These are phyloP conservation scores for Tolypocladium amazonense DNA, from an alignment of 2,329 filamentous ascomycete species.

Conservation along the genomic window DNA sequence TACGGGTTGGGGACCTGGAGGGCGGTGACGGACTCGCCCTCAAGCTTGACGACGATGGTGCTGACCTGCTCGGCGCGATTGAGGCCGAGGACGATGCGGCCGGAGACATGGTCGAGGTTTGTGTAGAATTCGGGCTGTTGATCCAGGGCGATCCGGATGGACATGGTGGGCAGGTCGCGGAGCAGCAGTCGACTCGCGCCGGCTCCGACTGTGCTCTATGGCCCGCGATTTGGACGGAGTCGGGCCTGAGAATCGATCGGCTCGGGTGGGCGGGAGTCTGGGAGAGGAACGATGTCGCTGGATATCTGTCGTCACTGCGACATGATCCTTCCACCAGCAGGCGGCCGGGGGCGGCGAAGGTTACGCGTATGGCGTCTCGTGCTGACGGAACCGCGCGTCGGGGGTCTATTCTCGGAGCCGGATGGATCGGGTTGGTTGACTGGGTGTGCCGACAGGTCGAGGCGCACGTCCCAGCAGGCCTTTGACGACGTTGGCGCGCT, in stretches of 20 bases:
- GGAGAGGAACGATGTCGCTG: neutral
- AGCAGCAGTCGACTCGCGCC: neutral
- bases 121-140: conserved; percentile 63
- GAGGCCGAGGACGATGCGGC: conserved; percentile 45
- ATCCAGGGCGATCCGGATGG: conserved; percentile 56
- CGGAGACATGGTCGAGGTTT: conserved; percentile 64
- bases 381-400: neutral
- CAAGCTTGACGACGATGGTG: conserved; percentile 71
- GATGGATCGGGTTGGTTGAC: neutral
- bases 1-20: conserved; percentile 40
- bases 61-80: conserved; percentile 60
- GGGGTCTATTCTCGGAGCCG: neutral
- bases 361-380: neutral
- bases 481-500: conserved; percentile 5
- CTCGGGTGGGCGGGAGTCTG: neutral
- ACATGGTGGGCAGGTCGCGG: conserved; percentile 35
- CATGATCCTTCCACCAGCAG: neutral
- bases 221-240: neutral
- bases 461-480: neutral
- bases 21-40: conserved; percentile 66
- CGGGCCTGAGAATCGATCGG: neutral
- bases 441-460: neutral
- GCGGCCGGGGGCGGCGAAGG: neutral
- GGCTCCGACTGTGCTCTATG: neutral
- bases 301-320: neutral